phyloP scores from a whole-genome alignment of 768 basidiomycete genomes.

The Tulasnella sp. region DNA sequence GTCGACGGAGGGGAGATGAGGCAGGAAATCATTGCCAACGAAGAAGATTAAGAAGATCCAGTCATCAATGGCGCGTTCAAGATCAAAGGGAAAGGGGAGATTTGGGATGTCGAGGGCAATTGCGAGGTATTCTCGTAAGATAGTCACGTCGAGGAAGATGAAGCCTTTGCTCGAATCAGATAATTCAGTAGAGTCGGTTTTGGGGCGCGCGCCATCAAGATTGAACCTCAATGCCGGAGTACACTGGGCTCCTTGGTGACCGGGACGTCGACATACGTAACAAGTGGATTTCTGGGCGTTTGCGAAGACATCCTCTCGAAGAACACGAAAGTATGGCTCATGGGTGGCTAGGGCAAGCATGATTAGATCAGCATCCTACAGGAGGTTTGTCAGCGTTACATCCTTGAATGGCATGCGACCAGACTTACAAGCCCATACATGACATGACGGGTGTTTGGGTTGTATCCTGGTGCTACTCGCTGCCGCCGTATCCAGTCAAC shows the following conservation, averaged over 20 bases:
- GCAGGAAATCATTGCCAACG: constrained; percentile 98
- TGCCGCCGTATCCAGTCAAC: constrained; percentile 97
- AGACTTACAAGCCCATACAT: constrained; percentile 84
- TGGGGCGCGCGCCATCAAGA: constrained; percentile 38
- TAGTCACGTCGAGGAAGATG: constrained; percentile 96
- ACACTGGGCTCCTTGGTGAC: constrained; percentile 93
- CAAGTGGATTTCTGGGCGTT: constrained; percentile 72
- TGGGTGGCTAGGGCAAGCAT: constrained; percentile 98
- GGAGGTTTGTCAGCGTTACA: constrained; percentile 4
- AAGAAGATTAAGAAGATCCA: constrained; percentile 99
- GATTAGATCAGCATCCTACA: constrained; percentile 93
- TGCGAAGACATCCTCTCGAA: constrained; percentile 94
- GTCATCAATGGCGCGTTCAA: constrained; percentile 97
- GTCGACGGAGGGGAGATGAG: constrained; percentile 94
- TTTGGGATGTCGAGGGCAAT: constrained; percentile 81
- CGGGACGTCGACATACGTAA: constrained; percentile 86
- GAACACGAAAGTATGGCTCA: constrained; percentile 93
- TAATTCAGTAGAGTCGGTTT: constrained; percentile 22
- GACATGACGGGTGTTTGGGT: constrained; percentile 91
- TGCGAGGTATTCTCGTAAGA: constrained; percentile 94
- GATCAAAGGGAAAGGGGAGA: constrained; percentile 70
- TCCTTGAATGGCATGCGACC: background rate
- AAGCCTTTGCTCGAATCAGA: constrained; percentile 80
- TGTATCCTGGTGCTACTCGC: constrained; percentile 72
- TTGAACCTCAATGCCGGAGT: constrained; percentile 52